Percentiles rank a stretch among this genome's conserved stretches.
phyloP scores from a whole-genome alignment of 1,284 basidiomycete genomes.

The Boletellus dicymbophilus region DNA sequence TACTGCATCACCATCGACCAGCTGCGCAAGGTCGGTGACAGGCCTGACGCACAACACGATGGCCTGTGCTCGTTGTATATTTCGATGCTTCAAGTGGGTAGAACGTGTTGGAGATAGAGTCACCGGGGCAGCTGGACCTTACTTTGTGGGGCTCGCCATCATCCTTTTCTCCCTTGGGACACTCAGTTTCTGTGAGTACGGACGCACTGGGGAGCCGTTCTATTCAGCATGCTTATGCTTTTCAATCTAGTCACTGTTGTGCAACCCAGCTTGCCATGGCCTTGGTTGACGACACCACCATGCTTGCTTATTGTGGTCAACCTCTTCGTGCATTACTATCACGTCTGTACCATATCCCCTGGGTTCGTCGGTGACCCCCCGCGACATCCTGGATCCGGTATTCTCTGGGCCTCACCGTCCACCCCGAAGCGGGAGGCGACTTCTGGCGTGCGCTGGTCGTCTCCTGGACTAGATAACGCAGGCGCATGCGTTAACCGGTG shows the following conservation, averaged over 20 bases:
- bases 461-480: constrained; percentile 49
- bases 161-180: constrained; percentile 70
- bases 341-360: constrained; percentile 76
- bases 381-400: constrained; percentile 37
- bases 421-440: constrained; percentile 6
- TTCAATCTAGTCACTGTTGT: constrained; percentile 69
- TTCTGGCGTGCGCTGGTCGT: constrained; percentile 28
- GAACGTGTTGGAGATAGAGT: constrained; percentile 79
- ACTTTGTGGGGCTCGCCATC: constrained; percentile 82
- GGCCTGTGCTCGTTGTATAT: constrained; percentile 64
- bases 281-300: constrained; percentile 59
- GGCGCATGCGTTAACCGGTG: constrained; percentile 61
- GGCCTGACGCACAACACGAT: constrained; percentile 24
- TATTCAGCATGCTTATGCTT: too few species aligned
- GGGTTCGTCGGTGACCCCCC: constrained; percentile 57
- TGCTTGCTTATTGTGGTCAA: constrained; percentile 80
- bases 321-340: constrained; percentile 82
- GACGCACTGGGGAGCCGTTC: not conserved
- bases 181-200: constrained; percentile 78
- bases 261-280: constrained; percentile 52
- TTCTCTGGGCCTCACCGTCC: constrained; percentile 56
- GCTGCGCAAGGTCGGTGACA: not conserved
- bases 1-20: not conserved
- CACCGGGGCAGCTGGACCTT: constrained; percentile 89
- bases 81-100: constrained; percentile 82